Percentiles rank a stretch among this genome's conserved stretches.
These are phyloP conservation scores for Lentinula detonsa DNA, from an alignment of 768 basidiomycete species.

Conservation along the genomic window DNA sequence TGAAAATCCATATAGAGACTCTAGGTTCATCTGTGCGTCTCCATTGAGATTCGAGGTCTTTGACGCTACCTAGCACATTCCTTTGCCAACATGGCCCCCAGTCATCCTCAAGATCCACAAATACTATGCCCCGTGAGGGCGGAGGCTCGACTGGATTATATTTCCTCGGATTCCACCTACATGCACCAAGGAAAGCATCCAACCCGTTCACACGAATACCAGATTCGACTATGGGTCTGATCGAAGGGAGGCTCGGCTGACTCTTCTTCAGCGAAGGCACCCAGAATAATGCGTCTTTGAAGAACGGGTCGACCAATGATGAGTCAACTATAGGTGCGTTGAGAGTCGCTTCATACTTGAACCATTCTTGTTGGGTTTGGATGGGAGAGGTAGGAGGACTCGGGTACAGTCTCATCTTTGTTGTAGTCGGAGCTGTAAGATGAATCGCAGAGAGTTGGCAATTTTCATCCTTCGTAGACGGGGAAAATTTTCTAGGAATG, in stretches of 20 bases:
- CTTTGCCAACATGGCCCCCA: not conserved
- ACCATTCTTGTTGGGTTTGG: not conserved
- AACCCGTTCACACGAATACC: not conserved
- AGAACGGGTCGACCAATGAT: not conserved
- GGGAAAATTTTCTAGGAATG: not conserved
- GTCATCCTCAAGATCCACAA: constrained; percentile 1
- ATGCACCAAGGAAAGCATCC: not conserved
- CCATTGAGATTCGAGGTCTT: not conserved
- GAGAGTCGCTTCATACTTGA: not conserved
- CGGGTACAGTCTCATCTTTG: not conserved
- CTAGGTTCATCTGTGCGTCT: not conserved
- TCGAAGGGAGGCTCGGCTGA: not conserved
- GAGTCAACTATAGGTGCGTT: not conserved
- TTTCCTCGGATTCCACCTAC: not conserved
- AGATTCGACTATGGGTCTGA: not conserved
- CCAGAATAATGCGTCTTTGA: constrained; percentile 3
- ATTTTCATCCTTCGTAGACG: not conserved
- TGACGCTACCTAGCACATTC: not conserved
- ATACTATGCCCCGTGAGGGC: not conserved
- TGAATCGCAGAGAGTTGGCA: not conserved
- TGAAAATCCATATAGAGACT: not conserved
- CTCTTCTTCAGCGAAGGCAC: not conserved
- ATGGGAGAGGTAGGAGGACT: not conserved
- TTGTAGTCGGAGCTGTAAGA: not conserved
- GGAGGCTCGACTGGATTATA: not conserved